A percentile compares a stretch with the other conserved stretches of the same genome.
Conservation (phyloP, 805 yeast species). For the Schwanniomyces polymorphus region DNA sequence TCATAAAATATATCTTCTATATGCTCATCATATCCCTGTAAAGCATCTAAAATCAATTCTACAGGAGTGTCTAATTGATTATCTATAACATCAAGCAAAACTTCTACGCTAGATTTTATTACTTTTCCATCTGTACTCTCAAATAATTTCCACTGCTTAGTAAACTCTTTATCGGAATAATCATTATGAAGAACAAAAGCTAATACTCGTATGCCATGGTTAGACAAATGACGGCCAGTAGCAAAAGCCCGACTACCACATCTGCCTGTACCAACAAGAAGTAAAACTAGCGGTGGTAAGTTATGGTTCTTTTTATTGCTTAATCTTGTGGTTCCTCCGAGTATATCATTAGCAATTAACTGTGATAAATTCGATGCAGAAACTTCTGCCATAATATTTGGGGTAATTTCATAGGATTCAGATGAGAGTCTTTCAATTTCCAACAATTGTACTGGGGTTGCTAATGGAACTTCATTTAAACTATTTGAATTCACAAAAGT, state of each 20-base stretch:
- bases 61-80: constrained; percentile 66
- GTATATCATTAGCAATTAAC: constrained; percentile 51
- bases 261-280: constrained; percentile 71
- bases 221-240: constrained; percentile 74
- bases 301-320: constrained; percentile 65
- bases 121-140: constrained; percentile 69
- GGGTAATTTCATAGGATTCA: constrained; percentile 50
- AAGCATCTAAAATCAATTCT: constrained; percentile 77
- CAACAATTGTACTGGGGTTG: constrained; percentile 75
- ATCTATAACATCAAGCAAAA: constrained; percentile 35
- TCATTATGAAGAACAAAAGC: constrained; percentile 43
- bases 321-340: constrained; percentile 71
- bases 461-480: constrained; percentile 49
- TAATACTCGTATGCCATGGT: constrained; percentile 70
- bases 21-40: constrained; percentile 79
- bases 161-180: constrained; percentile 43
- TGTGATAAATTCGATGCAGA: constrained; percentile 67
- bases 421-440: constrained; percentile 67
- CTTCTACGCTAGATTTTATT: constrained; percentile 30
- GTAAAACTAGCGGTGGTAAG: constrained; percentile 72
- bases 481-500: constrained; percentile 16
- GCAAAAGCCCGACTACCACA: constrained; percentile 77
- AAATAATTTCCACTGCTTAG: constrained; percentile 55
- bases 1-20: constrained; percentile 54
- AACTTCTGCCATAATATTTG: constrained; percentile 56